A percentile compares a stretch with the other conserved stretches of the same genome.
phyloP scores from a whole-genome alignment of 768 basidiomycete species.

The Lactarius psammicola region DNA sequence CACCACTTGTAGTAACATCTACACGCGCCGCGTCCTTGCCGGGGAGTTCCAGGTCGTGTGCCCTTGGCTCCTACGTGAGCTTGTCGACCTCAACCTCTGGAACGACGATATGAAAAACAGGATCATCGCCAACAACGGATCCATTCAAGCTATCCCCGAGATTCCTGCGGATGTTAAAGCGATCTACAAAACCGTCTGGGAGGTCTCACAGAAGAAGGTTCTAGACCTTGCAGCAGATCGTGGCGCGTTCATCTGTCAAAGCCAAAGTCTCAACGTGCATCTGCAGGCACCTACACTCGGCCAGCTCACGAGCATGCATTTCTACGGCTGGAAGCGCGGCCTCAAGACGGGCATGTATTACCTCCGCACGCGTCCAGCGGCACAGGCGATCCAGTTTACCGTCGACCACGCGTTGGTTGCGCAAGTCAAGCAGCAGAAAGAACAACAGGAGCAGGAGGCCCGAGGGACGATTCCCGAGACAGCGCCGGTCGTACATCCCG shows the following conservation, averaged over 20 bases:
- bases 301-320: slow-evolving; percentile 95
- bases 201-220: slow-evolving; percentile 97
- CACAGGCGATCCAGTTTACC: slow-evolving; percentile 97
- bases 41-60: slow-evolving; percentile 99
- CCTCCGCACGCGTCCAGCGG: slow-evolving; percentile 90
- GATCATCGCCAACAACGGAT: slow-evolving; percentile 96
- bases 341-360: slow-evolving; percentile 99
- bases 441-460: slow-evolving; percentile 22
- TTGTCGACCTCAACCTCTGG: slow-evolving; percentile 94
- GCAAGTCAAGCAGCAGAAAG: slow-evolving; percentile 51
- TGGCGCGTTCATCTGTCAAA: slow-evolving; percentile 96
- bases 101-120: slow-evolving; percentile 99
- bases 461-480: background rate
- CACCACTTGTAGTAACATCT: slow-evolving; percentile 73
- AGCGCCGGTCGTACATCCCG: slow-evolving; percentile 1
- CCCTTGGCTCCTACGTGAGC: slow-evolving; percentile 97
- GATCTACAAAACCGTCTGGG: slow-evolving; percentile 99
- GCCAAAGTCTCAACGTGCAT: slow-evolving; percentile 92
- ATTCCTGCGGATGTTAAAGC: slow-evolving; percentile 93
- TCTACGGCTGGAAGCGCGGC: slow-evolving; percentile 99
- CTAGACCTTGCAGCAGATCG: slow-evolving; percentile 99
- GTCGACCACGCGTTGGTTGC: slow-evolving; percentile 81
- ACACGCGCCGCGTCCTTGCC: slow-evolving; percentile 97
- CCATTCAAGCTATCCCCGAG: slow-evolving; percentile 79
- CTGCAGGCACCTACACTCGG: slow-evolving; percentile 84